phyloP scores from a whole-genome alignment of 2,329 filamentous ascomycete species.

The Fusarium torreyae region DNA sequence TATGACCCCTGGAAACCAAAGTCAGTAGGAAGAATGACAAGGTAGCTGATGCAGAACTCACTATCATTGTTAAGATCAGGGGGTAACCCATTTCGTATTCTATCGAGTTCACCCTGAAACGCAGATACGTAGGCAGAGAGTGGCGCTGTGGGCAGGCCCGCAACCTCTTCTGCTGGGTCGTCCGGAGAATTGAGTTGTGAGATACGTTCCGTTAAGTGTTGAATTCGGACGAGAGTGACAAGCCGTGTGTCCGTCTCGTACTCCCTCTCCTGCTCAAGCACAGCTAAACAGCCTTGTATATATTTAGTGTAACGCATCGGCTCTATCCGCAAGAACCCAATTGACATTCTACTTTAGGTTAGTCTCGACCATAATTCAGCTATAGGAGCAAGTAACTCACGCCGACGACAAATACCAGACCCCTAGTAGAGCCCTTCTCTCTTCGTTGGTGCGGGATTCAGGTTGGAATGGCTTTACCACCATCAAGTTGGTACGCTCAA shows the following conservation, averaged over 20 bases:
- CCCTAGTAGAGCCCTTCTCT: slow-evolving; percentile 66
- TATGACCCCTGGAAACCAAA: slow-evolving; percentile 54
- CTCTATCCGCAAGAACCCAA: slow-evolving; percentile 62
- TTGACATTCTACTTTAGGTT: slow-evolving; percentile 55
- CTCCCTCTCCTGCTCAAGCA: slow-evolving; percentile 62
- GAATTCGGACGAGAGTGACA: slow-evolving; percentile 64
- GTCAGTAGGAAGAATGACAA: background rate
- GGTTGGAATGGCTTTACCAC: slow-evolving; percentile 58
- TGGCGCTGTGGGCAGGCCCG: slow-evolving; percentile 58
- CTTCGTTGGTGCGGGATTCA: slow-evolving; percentile 63
- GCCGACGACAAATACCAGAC: slow-evolving; percentile 69
- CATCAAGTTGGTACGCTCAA: slow-evolving; percentile 61
- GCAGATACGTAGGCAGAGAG: slow-evolving; percentile 62
- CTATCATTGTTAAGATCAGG: slow-evolving; percentile 56
- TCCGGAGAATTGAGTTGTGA: slow-evolving; percentile 58
- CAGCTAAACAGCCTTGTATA: slow-evolving; percentile 64
- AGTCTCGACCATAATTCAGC: slow-evolving; percentile 1
- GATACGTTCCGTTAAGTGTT: slow-evolving; percentile 67
- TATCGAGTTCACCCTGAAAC: slow-evolving; percentile 63
- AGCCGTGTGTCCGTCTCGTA: slow-evolving; percentile 63
- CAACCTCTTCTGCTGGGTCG: slow-evolving; percentile 53
- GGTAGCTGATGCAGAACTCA: slow-evolving; percentile 40
- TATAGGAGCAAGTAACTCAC: slow-evolving; percentile 54
- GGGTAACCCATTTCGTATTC: slow-evolving; percentile 57
- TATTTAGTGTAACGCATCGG: slow-evolving; percentile 67